Evolutionary conservation across 371 early-diverging fungal species (phyloP).

Genomic region (Haplosporangium sp.): DNA sequence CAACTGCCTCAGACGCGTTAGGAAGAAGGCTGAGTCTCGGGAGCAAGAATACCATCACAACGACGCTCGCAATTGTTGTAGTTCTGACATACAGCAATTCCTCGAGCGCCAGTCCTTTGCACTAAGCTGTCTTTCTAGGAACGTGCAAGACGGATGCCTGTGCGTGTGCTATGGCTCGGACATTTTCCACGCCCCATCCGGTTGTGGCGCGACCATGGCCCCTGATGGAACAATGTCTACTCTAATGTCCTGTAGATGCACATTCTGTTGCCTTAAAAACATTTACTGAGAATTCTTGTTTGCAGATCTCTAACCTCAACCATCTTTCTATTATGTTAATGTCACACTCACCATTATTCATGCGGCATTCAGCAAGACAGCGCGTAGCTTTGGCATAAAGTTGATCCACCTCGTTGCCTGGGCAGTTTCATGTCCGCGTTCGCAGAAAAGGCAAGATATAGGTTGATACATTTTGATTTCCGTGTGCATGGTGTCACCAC

Average conservation of each 20-base stretch:
- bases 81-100: conserved; percentile 90
- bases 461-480: conserved; percentile 87
- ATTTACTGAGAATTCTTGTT: not conserved
- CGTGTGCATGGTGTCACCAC: conserved; percentile 94
- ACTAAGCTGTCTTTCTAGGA: conserved; percentile 96
- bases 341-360: conserved; percentile 91
- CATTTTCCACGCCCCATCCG: conserved; percentile 87
- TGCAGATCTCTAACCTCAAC: not conserved
- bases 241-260: conserved; percentile 89
- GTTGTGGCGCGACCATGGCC: conserved; percentile 87
- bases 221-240: conserved; percentile 96
- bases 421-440: conserved; percentile 97
- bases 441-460: conserved; percentile 91
- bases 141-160: conserved; percentile 96
- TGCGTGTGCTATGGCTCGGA: conserved; percentile 88
- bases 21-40: conserved; percentile 89
- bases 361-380: conserved; percentile 96
- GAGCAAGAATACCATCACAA: conserved; percentile 93
- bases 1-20: conserved; percentile 74
- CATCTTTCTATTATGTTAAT: conserved; percentile 55
- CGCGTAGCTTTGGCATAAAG: conserved; percentile 90
- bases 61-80: conserved; percentile 73
- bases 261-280: not conserved
- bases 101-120: conserved; percentile 89
- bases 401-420: conserved; percentile 88